Evolutionary conservation across 768 basidiomycete genomes (phyloP).

Genomic region (Vararia minispora): DNA sequence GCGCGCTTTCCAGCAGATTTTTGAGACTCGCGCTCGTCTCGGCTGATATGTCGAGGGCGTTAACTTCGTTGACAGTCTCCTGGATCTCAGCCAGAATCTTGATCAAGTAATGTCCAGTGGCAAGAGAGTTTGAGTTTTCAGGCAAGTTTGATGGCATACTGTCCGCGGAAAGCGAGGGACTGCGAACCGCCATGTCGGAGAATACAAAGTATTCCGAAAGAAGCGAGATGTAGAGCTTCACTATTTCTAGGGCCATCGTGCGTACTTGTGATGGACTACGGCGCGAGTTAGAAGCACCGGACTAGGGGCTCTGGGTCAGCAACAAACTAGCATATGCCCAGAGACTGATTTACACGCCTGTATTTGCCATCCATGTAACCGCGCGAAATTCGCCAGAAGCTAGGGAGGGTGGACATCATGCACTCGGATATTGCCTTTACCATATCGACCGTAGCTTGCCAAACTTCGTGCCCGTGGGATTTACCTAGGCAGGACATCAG

Average conservation of each 20-base stretch:
- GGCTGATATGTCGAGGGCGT: conserved; percentile 67
- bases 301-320: not conserved
- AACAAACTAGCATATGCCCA: not conserved
- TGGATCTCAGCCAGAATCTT: conserved; percentile 77
- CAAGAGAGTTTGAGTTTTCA: conserved; percentile 66
- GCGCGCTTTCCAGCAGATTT: conserved; percentile 64
- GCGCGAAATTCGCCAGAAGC: conserved; percentile 88
- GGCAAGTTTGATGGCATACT: conserved; percentile 50
- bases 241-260: conserved; percentile 80
- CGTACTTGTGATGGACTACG: conserved; percentile 77
- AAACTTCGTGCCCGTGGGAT: conserved; percentile 62
- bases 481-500: conserved; percentile 34
- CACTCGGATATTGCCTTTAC: conserved; percentile 83
- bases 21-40: conserved; percentile 62
- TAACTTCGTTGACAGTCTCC: conserved; percentile 76
- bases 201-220: conserved; percentile 80
- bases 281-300: conserved; percentile 32
- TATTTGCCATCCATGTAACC: conserved; percentile 91
- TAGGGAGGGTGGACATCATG: conserved; percentile 75
- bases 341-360: conserved; percentile 49
- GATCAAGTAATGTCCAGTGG: conserved; percentile 69
- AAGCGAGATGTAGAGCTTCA: conserved; percentile 75
- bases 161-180: conserved; percentile 29
- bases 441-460: conserved; percentile 70
- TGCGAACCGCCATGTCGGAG: conserved; percentile 66